Evolutionary conservation across 1,139 yeast genomes (phyloP).

Genomic region (Geotrichum klebahnii): DNA sequence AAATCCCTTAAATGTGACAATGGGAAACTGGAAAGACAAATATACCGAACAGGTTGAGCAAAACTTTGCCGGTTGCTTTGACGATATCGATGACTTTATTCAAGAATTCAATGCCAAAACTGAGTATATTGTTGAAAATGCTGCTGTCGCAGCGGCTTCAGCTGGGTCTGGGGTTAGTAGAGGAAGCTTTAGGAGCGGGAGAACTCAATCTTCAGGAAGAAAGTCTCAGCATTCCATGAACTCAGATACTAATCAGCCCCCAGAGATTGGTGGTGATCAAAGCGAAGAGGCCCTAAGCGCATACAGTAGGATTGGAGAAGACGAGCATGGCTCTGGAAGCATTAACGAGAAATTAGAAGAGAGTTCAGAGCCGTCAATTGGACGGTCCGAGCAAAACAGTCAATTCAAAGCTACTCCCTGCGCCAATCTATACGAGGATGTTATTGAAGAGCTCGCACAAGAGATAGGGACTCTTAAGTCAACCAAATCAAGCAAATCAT

Average conservation of each 20-base stretch:
- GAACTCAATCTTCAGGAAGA: constrained; percentile 6
- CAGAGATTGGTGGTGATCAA: background rate
- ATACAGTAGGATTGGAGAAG: background rate
- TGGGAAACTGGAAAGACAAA: constrained; percentile 17
- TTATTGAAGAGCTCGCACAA: constrained; percentile 16
- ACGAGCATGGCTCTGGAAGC: background rate
- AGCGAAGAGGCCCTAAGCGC: background rate
- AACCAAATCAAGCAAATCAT: constrained; percentile 2
- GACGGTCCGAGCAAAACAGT: background rate
- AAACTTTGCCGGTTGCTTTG: constrained; percentile 20
- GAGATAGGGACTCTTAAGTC: constrained; percentile 16
- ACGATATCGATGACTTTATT: constrained; percentile 20
- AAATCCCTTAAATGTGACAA: background rate
- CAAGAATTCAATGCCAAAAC: constrained; percentile 19
- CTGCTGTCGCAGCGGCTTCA: constrained; percentile 14
- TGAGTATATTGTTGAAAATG: constrained; percentile 6
- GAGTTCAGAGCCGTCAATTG: background rate
- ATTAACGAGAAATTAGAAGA: background rate
- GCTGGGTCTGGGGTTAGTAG: constrained; percentile 6
- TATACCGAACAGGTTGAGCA: constrained; percentile 16
- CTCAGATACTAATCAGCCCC: background rate
- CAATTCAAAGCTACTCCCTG: background rate
- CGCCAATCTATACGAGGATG: constrained; percentile 2
- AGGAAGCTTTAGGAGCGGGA: background rate
- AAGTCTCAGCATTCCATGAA: constrained; percentile 1